Percentiles rank a stretch among this genome's conserved stretches.
phyloP scores from a whole-genome alignment of 495 filamentous ascomycete genomes.

The Daldinia loculata region DNA sequence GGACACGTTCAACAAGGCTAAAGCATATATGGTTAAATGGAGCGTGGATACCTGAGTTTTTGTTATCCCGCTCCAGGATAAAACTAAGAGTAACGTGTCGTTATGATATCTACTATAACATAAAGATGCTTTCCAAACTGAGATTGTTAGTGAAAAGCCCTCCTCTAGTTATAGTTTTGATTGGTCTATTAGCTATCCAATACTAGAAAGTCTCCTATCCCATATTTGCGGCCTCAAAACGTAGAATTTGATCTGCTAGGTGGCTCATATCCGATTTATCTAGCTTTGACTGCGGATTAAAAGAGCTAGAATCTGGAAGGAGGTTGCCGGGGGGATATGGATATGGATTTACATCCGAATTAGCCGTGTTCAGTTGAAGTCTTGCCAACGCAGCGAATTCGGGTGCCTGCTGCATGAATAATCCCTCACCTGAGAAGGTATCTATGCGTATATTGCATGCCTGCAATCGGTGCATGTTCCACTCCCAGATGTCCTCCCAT shows the following conservation, averaged over 20 bases:
- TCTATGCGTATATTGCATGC: not conserved
- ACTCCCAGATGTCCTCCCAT: not conserved
- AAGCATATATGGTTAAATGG: not conserved
- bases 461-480: not conserved
- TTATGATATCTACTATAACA: too few species aligned
- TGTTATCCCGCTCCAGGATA: too few species aligned
- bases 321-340: not conserved
- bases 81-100: too few species aligned
- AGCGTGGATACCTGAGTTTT: too few species aligned
- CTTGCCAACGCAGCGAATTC: conserved; percentile 1
- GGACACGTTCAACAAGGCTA: not conserved
- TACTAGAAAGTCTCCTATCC: not conserved
- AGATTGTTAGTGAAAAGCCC: too few species aligned
- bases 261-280: conserved; percentile 3
- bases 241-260: not conserved
- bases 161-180: not conserved
- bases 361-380: not conserved
- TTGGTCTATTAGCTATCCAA: not conserved
- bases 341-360: not conserved
- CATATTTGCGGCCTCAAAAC: not conserved
- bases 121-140: too few species aligned
- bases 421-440: not conserved
- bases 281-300: not conserved
- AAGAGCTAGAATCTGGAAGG: not conserved
- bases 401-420: not conserved